Evolutionary conservation across 768 basidiomycete species (phyloP).

Genomic region (Sarcomyxa edulis): DNA sequence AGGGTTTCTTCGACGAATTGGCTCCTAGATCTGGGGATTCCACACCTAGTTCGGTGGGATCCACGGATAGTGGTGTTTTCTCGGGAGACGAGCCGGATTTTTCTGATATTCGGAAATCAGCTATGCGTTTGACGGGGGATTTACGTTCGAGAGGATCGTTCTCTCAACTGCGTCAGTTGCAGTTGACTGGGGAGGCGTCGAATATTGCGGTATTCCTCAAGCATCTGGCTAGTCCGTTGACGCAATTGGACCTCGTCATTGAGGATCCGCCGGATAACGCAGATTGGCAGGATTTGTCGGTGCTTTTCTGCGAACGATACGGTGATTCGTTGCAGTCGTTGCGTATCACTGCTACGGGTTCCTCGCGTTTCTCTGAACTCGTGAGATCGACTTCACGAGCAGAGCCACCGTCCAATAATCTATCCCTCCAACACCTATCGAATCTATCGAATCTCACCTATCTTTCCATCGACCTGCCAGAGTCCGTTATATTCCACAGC

Average conservation of each 20-base stretch:
- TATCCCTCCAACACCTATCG: slow-evolving; percentile 56
- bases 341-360: slow-evolving; percentile 58
- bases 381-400: slow-evolving; percentile 69
- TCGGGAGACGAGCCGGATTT: slow-evolving; percentile 77
- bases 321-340: slow-evolving; percentile 53
- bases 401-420: slow-evolving; percentile 53
- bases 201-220: slow-evolving; percentile 70
- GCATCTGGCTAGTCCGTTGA: slow-evolving; percentile 60
- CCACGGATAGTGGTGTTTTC: slow-evolving; percentile 74
- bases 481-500: slow-evolving; percentile 62
- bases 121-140: slow-evolving; percentile 59
- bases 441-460: slow-evolving; percentile 49
- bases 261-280: slow-evolving; percentile 73
- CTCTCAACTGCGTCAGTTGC: slow-evolving; percentile 50
- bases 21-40: slow-evolving; percentile 59
- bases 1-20: slow-evolving; percentile 76
- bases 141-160: slow-evolving; percentile 53
- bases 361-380: slow-evolving; percentile 77
- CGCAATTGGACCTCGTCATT: slow-evolving; percentile 68
- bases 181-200: slow-evolving; percentile 64
- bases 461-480: slow-evolving; percentile 77
- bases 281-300: slow-evolving; percentile 73
- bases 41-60: slow-evolving; percentile 62
- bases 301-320: slow-evolving; percentile 59
- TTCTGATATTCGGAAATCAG: slow-evolving; percentile 66